Conservation (phyloP, 2,329 filamentous ascomycete genomes). For the Cordyceps fumosorosea region DNA sequence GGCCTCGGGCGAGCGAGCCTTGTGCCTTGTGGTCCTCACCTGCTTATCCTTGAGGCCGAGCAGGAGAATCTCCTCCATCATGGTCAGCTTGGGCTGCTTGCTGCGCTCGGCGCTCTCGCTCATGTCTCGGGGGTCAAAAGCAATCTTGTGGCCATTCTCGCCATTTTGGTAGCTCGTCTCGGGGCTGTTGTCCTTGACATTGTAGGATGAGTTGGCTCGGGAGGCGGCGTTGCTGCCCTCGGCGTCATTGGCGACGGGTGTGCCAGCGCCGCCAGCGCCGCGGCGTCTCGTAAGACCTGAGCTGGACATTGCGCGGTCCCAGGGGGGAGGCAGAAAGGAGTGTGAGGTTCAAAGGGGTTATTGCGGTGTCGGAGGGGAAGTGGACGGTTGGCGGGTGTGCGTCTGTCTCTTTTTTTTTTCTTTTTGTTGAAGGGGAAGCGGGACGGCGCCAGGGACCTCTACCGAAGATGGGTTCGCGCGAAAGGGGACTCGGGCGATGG, state of each 20-base stretch:
- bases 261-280: slow-evolving; percentile 60
- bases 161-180: slow-evolving; percentile 84
- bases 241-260: slow-evolving; percentile 40
- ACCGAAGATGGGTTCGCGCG: not conserved
- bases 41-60: slow-evolving; percentile 98
- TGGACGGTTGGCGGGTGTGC: not conserved
- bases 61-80: slow-evolving; percentile 97
- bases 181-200: slow-evolving; percentile 46
- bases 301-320: slow-evolving; percentile 26
- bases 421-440: slow-evolving; percentile 1
- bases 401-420: not conserved
- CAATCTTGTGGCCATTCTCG: slow-evolving; percentile 98
- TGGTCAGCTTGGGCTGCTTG: slow-evolving; percentile 95
- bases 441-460: slow-evolving; percentile 1
- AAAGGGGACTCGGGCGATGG: not conserved
- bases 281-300: slow-evolving; percentile 59
- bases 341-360: not conserved
- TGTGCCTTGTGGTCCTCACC: slow-evolving; percentile 43
- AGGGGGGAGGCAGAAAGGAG: not conserved
- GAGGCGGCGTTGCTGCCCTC: slow-evolving; percentile 51
- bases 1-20: no score
- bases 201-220: slow-evolving; percentile 43
- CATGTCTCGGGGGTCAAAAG: slow-evolving; percentile 93
- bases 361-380: not conserved
- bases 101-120: slow-evolving; percentile 92